These are phyloP conservation scores for Leersia perrieri DNA, from an alignment of 176 grass and related monocot genomes.

Conservation along the genomic window DNA sequence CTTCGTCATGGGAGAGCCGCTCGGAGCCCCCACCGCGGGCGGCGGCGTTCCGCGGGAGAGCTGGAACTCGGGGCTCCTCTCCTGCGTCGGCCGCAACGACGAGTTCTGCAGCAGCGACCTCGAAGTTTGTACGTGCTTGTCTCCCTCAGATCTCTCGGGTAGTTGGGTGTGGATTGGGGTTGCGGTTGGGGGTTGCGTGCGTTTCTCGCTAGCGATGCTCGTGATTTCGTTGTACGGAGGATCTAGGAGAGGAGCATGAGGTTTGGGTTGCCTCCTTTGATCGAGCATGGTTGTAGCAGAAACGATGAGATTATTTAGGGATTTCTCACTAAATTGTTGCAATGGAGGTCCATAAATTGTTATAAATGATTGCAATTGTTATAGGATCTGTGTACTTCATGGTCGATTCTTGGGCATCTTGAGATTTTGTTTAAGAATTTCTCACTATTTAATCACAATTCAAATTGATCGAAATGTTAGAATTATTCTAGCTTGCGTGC, in stretches of 20 bases:
- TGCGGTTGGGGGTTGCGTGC: background rate
- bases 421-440: background rate
- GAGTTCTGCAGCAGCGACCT: slow-evolving; percentile 96
- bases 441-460: background rate
- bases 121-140: slow-evolving; percentile 82
- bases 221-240: background rate
- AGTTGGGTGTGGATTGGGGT: too few species aligned
- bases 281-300: background rate
- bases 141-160: background rate
- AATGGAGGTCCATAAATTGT: background rate
- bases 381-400: background rate
- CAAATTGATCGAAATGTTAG: background rate
- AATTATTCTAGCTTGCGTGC: background rate
- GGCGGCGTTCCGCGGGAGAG: slow-evolving; percentile 35
- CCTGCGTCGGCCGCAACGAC: slow-evolving; percentile 77
- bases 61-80: slow-evolving; percentile 81
- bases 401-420: background rate
- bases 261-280: background rate
- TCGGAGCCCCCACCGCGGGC: slow-evolving; percentile 2
- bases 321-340: background rate
- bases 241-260: background rate
- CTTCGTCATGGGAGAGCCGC: slow-evolving; percentile 58
- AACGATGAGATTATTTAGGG: background rate
- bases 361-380: background rate
- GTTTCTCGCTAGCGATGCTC: background rate